Conservation (phyloP, 2,329 filamentous ascomycete species). For the Achaetomium macrosporum region DNA sequence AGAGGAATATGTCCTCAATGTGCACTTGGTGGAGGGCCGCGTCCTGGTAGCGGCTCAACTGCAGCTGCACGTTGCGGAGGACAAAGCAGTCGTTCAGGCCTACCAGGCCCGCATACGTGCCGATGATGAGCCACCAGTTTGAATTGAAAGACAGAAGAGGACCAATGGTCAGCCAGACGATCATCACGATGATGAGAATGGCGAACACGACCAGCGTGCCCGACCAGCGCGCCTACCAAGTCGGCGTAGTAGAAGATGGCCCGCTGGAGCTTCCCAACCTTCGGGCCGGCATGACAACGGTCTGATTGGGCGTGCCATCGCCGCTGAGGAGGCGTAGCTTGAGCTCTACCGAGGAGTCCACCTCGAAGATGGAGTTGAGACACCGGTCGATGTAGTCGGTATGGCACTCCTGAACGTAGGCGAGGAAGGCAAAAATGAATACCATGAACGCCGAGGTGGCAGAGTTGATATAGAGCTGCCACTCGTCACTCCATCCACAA, state of each 20-base stretch:
- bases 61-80: neutral
- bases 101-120: neutral
- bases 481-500: neutral
- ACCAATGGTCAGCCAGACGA: neutral
- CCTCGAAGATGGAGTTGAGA: neutral
- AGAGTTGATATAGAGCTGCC: neutral
- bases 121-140: neutral
- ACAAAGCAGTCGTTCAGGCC: neutral
- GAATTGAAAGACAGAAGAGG: neutral
- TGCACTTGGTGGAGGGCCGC: neutral
- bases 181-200: neutral
- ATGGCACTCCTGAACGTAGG: neutral
- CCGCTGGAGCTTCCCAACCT: neutral
- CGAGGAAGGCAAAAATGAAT: neutral
- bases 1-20: neutral
- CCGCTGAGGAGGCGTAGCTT: neutral
- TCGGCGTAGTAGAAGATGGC: neutral
- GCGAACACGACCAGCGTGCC: no score
- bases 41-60: neutral
- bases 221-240: neutral
- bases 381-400: neutral
- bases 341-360: neutral
- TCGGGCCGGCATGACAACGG: neutral
- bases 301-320: neutral
- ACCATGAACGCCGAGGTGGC: neutral